Percentiles rank a stretch among this genome's conserved stretches.
These are phyloP conservation scores for Chlorella variabilis DNA, from an alignment of 163 green algal genomes.

Conservation along the genomic window DNA sequence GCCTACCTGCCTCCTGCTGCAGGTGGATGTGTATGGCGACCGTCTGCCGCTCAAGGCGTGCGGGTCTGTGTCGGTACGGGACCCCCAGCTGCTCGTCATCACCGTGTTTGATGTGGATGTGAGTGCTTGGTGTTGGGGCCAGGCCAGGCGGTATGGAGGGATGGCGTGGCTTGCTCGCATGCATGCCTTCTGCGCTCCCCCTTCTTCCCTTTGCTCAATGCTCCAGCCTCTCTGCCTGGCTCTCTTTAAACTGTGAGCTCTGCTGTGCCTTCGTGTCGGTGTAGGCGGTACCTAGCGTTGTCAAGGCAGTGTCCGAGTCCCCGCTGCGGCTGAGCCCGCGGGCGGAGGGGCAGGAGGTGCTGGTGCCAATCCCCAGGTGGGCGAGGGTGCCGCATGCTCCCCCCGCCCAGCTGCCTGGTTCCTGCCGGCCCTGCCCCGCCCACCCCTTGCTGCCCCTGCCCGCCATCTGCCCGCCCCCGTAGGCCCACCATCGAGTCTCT, in stretches of 20 bases:
- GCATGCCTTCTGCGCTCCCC: too few species aligned
- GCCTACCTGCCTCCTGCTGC: not conserved
- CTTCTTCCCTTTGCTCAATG: too few species aligned
- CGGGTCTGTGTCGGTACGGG: constrained; percentile 49
- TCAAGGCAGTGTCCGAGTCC: constrained; percentile 51
- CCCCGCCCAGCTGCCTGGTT: too few species aligned
- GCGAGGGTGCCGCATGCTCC: not conserved
- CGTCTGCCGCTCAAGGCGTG: constrained; percentile 54
- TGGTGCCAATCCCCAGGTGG: constrained; percentile 57
- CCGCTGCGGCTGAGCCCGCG: constrained; percentile 57
- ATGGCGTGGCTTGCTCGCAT: too few species aligned
- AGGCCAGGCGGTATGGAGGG: too few species aligned
- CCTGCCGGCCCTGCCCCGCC: too few species aligned
- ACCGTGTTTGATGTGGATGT: constrained; percentile 56
- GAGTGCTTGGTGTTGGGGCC: not conserved
- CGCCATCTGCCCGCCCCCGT: too few species aligned
- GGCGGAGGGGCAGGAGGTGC: constrained; percentile 59
- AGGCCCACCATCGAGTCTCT: constrained; percentile 55
- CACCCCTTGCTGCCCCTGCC: too few species aligned
- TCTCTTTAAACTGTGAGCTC: not conserved
- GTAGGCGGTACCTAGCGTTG: constrained; percentile 43
- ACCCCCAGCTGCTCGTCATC: constrained; percentile 54
- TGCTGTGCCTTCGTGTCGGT: not conserved
- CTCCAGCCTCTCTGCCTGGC: not conserved
- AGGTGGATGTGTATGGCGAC: constrained; percentile 58